Percentiles rank a stretch among this genome's conserved stretches.
Evolutionary conservation across 176 grass and related monocot genomes (phyloP).

Genomic region (Pharus latifolius): DNA sequence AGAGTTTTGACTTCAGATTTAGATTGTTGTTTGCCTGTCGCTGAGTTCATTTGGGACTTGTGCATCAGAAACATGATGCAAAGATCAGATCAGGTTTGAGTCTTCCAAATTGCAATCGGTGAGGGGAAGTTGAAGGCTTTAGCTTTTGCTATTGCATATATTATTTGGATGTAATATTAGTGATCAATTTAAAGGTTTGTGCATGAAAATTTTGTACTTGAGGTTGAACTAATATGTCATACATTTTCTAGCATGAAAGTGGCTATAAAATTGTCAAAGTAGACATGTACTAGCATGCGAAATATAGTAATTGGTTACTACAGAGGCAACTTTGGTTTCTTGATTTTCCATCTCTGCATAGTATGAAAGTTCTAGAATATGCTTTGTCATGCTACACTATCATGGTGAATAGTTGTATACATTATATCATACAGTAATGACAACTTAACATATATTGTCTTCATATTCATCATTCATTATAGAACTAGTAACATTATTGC

Average conservation of each 20-base stretch:
- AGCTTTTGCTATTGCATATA: neutral
- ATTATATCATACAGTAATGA: neutral
- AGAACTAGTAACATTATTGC: neutral
- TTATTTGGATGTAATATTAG: slow-evolving; percentile 9
- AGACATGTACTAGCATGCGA: neutral
- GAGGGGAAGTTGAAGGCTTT: slow-evolving; percentile 13
- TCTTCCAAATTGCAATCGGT: slow-evolving; percentile 16
- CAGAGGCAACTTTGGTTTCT: slow-evolving; percentile 10
- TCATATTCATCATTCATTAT: neutral
- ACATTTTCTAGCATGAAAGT: neutral
- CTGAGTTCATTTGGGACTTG: neutral
- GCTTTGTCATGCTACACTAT: slow-evolving; percentile 5
- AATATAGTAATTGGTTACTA: slow-evolving; percentile 4
- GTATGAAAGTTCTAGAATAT: neutral
- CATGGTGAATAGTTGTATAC: neutral
- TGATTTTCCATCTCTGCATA: slow-evolving; percentile 1
- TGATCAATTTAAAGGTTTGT: too few species aligned
- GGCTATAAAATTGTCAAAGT: neutral
- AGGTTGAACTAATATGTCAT: neutral
- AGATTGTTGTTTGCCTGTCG: neutral
- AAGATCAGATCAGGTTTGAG: neutral
- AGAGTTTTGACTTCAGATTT: neutral
- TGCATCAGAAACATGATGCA: neutral
- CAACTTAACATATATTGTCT: neutral
- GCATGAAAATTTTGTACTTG: neutral